Base-by-base conservation (phyloP, 495 filamentous ascomycete species). In the Aspergillus sclerotiicarbonarius region DNA sequence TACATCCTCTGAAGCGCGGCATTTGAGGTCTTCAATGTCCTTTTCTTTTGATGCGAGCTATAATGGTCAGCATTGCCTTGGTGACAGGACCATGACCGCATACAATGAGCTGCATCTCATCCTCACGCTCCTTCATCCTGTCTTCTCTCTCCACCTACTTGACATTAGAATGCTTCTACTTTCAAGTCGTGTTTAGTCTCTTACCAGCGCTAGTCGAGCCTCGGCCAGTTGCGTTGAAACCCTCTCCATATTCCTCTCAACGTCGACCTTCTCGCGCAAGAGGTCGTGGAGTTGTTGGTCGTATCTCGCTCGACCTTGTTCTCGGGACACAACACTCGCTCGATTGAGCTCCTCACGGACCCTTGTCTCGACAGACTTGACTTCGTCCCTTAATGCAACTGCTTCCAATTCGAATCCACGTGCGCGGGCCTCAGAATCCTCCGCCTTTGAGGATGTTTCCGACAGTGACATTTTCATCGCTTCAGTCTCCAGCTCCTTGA, bases 191-290 rank as follows among this genome's bases (percentile, higher is more conserved):
- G 35, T 10, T 2, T 15, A 60, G 7, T 16, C 12, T 52, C 65
- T 54, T 60, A 77, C 72, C 60, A 74, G 55, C 6, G 62, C 62
- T 8, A 53, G 52, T 48, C 71, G 64, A 13, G 60, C 47, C 4
- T 53, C 53, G 2, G 15, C 47, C 32, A 77, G 51, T 20, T 70
- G 59, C 30, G 46, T 46, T 6, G 61, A 57, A 8, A 66, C 10
- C 2, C 51, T 47, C 10, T 57, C 48, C 3, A 59, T 16, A 15
- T 58, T 25, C 9, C 41, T 61, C 51, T 69, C 59, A 13, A 68
- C 13, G 2, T 62, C 62, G 2, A 57, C 8, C 16, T 71, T 76
- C 6, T 69, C 66, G 15, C 51, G 44, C 37, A 64, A 33, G 6
- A 68, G 37, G 8, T 33, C 45, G 10, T 66, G 61, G 7, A 72